Base-by-base conservation (phyloP, 768 basidiomycete genomes). In the Mycena polygramma region DNA sequence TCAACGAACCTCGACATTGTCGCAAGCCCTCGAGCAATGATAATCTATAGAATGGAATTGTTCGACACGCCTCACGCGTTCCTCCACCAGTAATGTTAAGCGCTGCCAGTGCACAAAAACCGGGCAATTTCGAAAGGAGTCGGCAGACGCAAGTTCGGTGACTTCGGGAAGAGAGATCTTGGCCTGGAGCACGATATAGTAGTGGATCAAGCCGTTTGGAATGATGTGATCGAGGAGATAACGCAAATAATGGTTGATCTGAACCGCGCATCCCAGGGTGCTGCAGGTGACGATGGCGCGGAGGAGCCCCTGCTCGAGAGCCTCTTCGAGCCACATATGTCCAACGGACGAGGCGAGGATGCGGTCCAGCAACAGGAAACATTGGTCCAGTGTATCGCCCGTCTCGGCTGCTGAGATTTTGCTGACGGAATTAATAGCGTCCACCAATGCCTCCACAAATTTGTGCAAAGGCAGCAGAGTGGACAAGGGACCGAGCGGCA, bases 101-200 rank as follows among this genome's bases (percentile, higher is more conserved):
- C 17, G 14, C 49, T 51, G 22, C 49, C 49, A 51, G 4, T 51
- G 2, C 22, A 24, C 17, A 22, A 17, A 51, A 22, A 51, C 17
- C 10, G 49, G 7, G n/a, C 49, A 51, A 51, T 51, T 51, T 51
- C 49, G 49, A 17, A 51, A 51, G 49, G 49, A n/a, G 49, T 51
- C 49, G 49, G n/a, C 24, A 41, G 41, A 41, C 2, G 15, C 15
- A 41, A 41, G 41, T n/a, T 51, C 48, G 8, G 9, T 15, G 11
- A 49, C 11, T 22, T 49, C 48, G n/a, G 24, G n/a, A 39, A 39
- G 39, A 13, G 39, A 39, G 39, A 7, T 39, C 41, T 41, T 51
- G 22, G 7, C 14, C 22, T 51, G 22, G 10, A 24, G 22, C 2
- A 51, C 49, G 22, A 51, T 51, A 51, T 51, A 51, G 14, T 51